A percentile compares a stretch with the other conserved stretches of the same genome.
Evolutionary conservation across 441 rosid species (phyloP).

Genomic region (Croton setiger): DNA sequence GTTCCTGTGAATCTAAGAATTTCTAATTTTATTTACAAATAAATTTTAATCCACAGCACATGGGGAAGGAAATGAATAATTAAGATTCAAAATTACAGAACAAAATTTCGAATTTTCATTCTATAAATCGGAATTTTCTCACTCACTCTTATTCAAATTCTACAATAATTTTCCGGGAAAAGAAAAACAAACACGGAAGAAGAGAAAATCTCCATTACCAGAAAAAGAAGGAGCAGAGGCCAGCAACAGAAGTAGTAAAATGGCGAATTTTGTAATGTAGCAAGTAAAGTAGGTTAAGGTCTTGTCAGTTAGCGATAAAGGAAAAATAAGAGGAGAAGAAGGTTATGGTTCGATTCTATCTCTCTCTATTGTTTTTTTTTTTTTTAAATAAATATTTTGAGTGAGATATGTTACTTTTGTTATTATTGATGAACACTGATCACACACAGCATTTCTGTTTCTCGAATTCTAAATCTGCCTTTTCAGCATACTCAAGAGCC

Average conservation of each 20-base stretch:
- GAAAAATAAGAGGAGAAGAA: background rate
- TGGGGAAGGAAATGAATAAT: too few relatives aligned
- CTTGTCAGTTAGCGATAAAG: background rate
- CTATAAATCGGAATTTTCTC: too few relatives aligned
- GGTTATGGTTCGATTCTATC: background rate
- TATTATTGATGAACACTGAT: background rate
- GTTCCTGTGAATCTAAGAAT: too few relatives aligned
- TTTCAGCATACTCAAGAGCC: constrained; percentile 4
- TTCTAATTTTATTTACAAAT: too few relatives aligned
- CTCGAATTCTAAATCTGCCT: constrained; percentile 3
- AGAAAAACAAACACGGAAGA: too few relatives aligned
- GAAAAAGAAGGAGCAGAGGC: background rate
- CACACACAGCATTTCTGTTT: background rate
- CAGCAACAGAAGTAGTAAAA: background rate
- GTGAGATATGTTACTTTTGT: background rate
- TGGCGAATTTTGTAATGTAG: background rate
- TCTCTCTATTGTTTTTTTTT: background rate
- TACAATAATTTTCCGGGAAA: too few relatives aligned
- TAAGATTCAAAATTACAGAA: too few relatives aligned
- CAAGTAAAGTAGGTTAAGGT: background rate
- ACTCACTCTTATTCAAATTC: too few relatives aligned
- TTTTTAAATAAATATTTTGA: background rate
- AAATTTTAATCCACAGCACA: too few relatives aligned
- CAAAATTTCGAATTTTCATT: too few relatives aligned
- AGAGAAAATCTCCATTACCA: too few relatives aligned